Evolutionary conservation across 352 stramenopile genomes (phyloP).

Genomic region (Phytophthora rubi): DNA sequence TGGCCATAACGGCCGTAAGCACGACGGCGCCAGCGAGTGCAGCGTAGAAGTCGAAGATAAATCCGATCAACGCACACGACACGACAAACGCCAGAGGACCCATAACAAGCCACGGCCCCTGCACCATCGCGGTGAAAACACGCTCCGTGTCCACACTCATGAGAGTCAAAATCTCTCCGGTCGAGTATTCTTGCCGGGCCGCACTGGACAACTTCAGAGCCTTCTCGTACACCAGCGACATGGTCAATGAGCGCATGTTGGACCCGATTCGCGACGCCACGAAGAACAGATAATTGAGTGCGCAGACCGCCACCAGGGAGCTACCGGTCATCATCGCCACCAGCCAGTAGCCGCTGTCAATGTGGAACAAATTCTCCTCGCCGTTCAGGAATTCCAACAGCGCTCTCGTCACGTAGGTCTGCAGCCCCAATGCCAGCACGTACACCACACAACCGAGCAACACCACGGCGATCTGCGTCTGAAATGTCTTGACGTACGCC

Average conservation of each 20-base stretch:
- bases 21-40: neutral
- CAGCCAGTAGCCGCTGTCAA: slow-evolving; percentile 33
- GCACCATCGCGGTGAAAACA: slow-evolving; percentile 35
- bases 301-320: slow-evolving; percentile 26
- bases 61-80: slow-evolving; percentile 3
- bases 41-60: slow-evolving; percentile 31
- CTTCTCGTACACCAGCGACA: slow-evolving; percentile 48
- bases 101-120: slow-evolving; percentile 35
- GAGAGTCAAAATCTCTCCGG: slow-evolving; percentile 46
- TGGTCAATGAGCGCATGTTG: slow-evolving; percentile 43
- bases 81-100: slow-evolving; percentile 32
- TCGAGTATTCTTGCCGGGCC: slow-evolving; percentile 40
- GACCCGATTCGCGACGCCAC: slow-evolving; percentile 33
- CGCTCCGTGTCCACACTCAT: slow-evolving; percentile 46
- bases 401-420: too few species aligned
- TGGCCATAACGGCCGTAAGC: slow-evolving; percentile 23
- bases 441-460: too few species aligned
- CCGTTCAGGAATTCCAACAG: slow-evolving; percentile 31
- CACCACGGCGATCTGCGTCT: too few species aligned
- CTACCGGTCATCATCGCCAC: slow-evolving; percentile 27
- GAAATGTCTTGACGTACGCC: too few species aligned
- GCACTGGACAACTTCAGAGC: slow-evolving; percentile 65
- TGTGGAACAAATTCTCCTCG: slow-evolving; percentile 32
- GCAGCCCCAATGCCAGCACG: too few species aligned
- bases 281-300: slow-evolving; percentile 44